These are phyloP conservation scores for Mortierella sp. DNA, from an alignment of 371 early-diverging fungal species.

Conservation along the genomic window DNA sequence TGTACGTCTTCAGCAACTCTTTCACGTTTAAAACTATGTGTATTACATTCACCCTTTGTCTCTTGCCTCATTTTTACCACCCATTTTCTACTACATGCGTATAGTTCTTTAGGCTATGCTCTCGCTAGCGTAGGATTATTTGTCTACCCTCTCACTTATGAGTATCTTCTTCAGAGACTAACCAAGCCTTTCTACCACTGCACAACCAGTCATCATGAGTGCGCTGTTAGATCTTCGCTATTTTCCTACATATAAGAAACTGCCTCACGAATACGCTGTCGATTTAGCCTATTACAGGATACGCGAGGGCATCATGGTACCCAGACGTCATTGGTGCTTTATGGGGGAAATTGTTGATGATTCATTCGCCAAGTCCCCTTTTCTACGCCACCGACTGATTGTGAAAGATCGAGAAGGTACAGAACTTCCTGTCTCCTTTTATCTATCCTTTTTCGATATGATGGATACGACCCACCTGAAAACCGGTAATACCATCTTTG, in stretches of 20 bases:
- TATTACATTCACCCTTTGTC: too few relatives aligned
- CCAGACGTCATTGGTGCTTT: constrained; percentile 11
- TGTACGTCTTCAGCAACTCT: too few relatives aligned
- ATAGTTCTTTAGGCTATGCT: too few relatives aligned
- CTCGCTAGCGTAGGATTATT: too few relatives aligned
- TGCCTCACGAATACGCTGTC: neutral
- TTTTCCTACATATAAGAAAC: neutral
- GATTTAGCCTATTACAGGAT: neutral
- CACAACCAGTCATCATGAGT: neutral
- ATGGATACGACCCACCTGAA: constrained; percentile 4
- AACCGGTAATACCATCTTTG: constrained; percentile 15
- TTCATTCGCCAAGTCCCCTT: neutral
- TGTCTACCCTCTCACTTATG: too few relatives aligned
- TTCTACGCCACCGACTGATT: constrained; percentile 5
- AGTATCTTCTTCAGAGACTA: too few relatives aligned
- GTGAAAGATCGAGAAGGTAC: constrained; percentile 8
- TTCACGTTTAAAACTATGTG: too few relatives aligned
- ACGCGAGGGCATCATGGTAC: neutral
- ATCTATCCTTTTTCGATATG: neutral
- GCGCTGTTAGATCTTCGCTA: constrained; percentile 6
- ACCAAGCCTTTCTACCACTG: too few relatives aligned
- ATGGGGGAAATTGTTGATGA: constrained; percentile 18
- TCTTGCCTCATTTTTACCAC: too few relatives aligned
- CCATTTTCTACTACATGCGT: too few relatives aligned
- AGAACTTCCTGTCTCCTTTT: neutral